Percentiles rank a stretch among this genome's conserved stretches.
Evolutionary conservation across 2,329 filamentous ascomycete species (phyloP).

Genomic region (Beauveria scarabaeidicola): DNA sequence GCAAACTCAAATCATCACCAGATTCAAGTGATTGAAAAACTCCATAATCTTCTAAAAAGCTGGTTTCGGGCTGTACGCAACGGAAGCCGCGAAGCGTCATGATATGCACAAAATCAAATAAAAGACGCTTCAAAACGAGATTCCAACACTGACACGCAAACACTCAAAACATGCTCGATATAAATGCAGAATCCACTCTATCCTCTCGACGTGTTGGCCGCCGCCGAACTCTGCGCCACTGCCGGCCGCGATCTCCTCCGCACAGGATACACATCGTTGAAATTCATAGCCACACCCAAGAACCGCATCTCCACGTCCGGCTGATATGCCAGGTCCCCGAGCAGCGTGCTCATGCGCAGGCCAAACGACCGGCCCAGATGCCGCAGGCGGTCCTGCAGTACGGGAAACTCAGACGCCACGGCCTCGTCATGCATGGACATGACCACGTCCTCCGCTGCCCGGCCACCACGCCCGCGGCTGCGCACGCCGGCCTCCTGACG

Average conservation of each 20-base stretch:
- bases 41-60: not conserved
- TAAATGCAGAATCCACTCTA: not conserved
- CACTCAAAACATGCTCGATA: not conserved
- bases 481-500: conserved; percentile 78
- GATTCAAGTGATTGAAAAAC: not conserved
- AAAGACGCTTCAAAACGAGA: not conserved
- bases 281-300: conserved; percentile 95
- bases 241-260: not conserved
- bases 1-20: too few relatives aligned
- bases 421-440: conserved; percentile 40
- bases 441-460: conserved; percentile 18
- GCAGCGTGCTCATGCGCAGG: conserved; percentile 65
- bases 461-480: conserved; percentile 47
- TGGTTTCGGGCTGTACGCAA: not conserved
- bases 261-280: conserved; percentile 76
- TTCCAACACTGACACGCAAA: not conserved
- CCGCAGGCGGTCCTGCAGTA: conserved; percentile 63
- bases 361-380: conserved; percentile 70
- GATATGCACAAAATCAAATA: not conserved
- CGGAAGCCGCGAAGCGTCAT: not conserved
- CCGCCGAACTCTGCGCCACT: not conserved
- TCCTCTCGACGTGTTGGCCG: not conserved
- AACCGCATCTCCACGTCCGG: conserved; percentile 93
- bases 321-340: conserved; percentile 88
- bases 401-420: conserved; percentile 59